Base-by-base conservation (phyloP, 345 rosid genomes). In the Corymbia maculata region DNA sequence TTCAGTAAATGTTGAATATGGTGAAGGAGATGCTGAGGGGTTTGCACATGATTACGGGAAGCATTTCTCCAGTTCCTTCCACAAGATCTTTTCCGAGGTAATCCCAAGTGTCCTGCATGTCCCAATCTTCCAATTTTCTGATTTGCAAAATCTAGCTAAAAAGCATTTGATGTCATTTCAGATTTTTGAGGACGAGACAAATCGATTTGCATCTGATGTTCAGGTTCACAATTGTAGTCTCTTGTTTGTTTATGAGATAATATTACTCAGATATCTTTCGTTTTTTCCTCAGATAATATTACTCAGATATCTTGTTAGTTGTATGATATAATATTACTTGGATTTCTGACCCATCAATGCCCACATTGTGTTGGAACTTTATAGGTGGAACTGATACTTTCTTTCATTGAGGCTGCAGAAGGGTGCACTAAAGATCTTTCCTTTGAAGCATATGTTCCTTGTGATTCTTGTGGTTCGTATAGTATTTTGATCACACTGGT, bases 1-100 rank as follows among this genome's bases (percentile, higher is more conserved):
- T 92, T 91, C 94, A 24, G 94, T 88, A 82, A 89, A 91, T 88
- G 91, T 86, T 90, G 94, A 92, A 86, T 95, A 90, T 92, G 94
- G 90, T 87, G 88, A 93, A 89, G 92, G 94, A 50, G 93, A 91
- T 90, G 90, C 93, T 44, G 93, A 93, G 90, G 94, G 93, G 57
- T 96, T 93, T 87, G 87, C 94, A 90, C 92, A 92, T 89, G 86
- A 95, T 68, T 92, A 92, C 79, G 91, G 61, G 89, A 90, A 94
- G 86, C 91, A 93, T 92, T 97, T 97, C 95, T 96, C 99, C 79
- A 93, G 94, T 92, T 96, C 99, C 24, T 97, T 97, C 92, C 97
- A 92, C 36, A 94, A 96, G 90, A 93, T 96, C 88, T 96, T 97
- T 91, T 95, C 99, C 51, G 97, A 97, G 98, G 99, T 96, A 92